Conservation (phyloP, 2,329 filamentous ascomycete genomes). For the Xylaria sp. region DNA sequence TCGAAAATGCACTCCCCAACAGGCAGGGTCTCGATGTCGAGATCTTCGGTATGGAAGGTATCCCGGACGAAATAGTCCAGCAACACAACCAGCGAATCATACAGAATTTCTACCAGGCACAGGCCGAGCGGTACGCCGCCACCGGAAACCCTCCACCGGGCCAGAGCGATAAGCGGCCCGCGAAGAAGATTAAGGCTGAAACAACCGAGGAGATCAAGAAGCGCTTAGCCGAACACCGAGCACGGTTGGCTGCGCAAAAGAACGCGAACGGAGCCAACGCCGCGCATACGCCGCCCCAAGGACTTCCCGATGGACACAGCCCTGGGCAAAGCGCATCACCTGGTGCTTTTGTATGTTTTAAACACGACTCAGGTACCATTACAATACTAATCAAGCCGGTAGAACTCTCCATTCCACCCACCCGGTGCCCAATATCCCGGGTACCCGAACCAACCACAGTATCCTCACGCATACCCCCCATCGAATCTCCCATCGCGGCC, state of each 20-base stretch:
- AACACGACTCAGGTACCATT: neutral
- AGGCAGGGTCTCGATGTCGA: conserved; percentile 88
- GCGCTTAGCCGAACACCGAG: conserved; percentile 80
- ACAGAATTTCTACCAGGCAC: conserved; percentile 84
- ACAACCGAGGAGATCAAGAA: conserved; percentile 81
- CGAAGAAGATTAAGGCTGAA: conserved; percentile 79
- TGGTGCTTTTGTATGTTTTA: conserved; percentile 67
- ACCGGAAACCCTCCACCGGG: conserved; percentile 87
- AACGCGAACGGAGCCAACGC: conserved; percentile 66
- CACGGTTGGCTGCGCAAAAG: conserved; percentile 71
- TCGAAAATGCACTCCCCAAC: conserved; percentile 92
- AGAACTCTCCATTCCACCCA: conserved; percentile 59
- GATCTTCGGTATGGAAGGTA: conserved; percentile 98
- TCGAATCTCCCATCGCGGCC: conserved; percentile 61
- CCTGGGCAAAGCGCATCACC: conserved; percentile 64
- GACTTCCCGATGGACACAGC: conserved; percentile 58
- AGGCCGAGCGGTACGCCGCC: conserved; percentile 81
- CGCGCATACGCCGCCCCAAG: conserved; percentile 61
- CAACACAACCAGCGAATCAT: conserved; percentile 89
- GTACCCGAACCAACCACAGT: conserved; percentile 56
- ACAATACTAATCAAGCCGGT: conserved; percentile 28
- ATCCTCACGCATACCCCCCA: conserved; percentile 54
- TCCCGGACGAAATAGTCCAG: conserved; percentile 85
- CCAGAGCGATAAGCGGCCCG: conserved; percentile 70
- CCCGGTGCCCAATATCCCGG: conserved; percentile 54